Base-by-base conservation (phyloP, 805 yeast species). In the Zygoascus flipseniorum region DNA sequence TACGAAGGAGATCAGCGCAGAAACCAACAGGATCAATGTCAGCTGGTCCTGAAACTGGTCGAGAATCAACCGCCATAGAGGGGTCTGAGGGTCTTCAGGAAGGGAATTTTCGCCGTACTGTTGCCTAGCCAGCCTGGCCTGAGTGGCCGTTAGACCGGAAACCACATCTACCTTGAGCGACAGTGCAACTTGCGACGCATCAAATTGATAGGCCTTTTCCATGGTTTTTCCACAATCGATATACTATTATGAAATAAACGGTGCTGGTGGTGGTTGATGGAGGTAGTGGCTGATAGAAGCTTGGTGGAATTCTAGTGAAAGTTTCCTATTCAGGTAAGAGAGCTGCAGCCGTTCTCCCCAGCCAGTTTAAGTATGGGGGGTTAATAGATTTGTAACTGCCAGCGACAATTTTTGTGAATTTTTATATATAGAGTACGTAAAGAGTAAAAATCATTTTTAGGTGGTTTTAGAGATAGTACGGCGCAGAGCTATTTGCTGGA, bases 11-110 rank as follows among this genome's bases (percentile, higher is more conserved):
- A 92, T 76, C 1, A 78, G 78, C 0, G 98, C 97, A 0, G 97
- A 89, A 0, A 90, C 97, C 46, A 89, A 85, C 62, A 92, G 76
- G 53, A 92, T 72, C 60, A 93, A 73, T 58, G 92, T 92, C 69
- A 92, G 75, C 18, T 96, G 96, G 69, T 92, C 96, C 61, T 85
- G 88, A 47, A 72, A 70, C 50, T 72, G 75, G n/a, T 60, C 65
- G 45, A 72, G 58, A 19, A 72, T 65, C 52, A 72, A 57, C 37
- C 56, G 52, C 64, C 67, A 67, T 6, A 72, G 26, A 1, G 75
- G 68, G 5, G 73, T 69, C 18, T 69, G 59, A 1, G 66, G 62
- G 23, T 72, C 73, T 49, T 67, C 70, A 1, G 74, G 74, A 10
- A 72, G 62, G 0, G 70, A 64, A 43, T 59, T 59, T 9, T 45